Evolutionary conservation across 176 grass and related monocot genomes (phyloP), one percentile per base, ranked within the genome.

Genomic region (Avena insularis): DNA sequence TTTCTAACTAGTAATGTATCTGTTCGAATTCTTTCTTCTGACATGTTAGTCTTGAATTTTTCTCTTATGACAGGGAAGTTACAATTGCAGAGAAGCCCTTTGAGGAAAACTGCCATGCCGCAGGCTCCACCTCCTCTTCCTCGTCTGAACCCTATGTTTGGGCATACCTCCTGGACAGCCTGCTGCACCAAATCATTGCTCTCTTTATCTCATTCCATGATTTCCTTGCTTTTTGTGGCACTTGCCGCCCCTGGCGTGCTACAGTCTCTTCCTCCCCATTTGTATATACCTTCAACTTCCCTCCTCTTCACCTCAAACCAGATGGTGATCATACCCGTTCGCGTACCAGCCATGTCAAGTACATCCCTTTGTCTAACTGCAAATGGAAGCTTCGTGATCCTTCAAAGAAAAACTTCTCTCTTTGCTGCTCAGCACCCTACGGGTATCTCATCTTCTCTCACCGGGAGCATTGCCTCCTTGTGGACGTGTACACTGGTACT

Each of bases 401-500:
- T 65, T 27, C 62, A 12, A 65, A 65, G 62, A 15, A 29, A 65
- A 65, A 65, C 27, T 0, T 65, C 29, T 65, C 62, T 0, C 62
- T 65, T 65, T 21, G 25, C 62, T 65, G 25, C 4, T 65, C 62
- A 14, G 62, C 29, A 10, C 62, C 62, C 19, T 9, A 51, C 55
- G 35, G 8, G 60, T 62, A 25, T 25, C 60, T 27, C 23, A 27
- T 62, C n/a, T 25, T 62, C n/a, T 62, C n/a, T 9, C 23, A 62
- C 9, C 3, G 0, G 21, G 25, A 72, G 12, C 8, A 45, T 6
- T 83, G 81, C 46, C 35, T 94, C 47, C 29, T 91, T 10, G 64
- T 82, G 1, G 49, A 94, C 86, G 66, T 60, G 47, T 79, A 87
- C 55, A 87, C 81, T 11, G 84, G 85, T 25, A 15, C 12, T 11